Conservation (phyloP, 148 eudicot genomes). For the Tetragonia tetragonoides region DNA sequence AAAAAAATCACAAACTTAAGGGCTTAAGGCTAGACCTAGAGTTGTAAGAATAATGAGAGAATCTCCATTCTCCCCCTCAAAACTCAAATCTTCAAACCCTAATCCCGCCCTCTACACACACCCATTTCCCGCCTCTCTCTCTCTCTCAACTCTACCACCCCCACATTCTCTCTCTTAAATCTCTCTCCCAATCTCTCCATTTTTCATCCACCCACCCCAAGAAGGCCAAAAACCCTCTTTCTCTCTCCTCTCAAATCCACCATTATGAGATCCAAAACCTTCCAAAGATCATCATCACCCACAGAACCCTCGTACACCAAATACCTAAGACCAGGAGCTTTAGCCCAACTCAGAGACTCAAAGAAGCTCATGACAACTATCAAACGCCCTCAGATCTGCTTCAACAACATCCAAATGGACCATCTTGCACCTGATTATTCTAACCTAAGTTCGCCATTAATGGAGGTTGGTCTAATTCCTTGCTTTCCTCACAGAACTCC, state of each 20-base stretch:
- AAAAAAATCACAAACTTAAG: too few relatives aligned
- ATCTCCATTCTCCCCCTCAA: background rate
- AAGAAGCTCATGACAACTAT: slow-evolving; percentile 3
- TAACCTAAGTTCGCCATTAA: background rate
- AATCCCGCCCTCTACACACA: slow-evolving; percentile 20
- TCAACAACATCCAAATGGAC: background rate
- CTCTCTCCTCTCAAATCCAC: background rate
- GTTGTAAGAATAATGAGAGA: too few relatives aligned
- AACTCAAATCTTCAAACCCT: slow-evolving; percentile 20
- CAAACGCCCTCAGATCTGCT: slow-evolving; percentile 11
- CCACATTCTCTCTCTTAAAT: background rate
- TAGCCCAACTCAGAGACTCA: slow-evolving; percentile 22
- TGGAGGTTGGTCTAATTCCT: slow-evolving; percentile 5
- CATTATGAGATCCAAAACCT: slow-evolving; percentile 8
- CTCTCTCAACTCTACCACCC: background rate
- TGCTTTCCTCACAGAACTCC: slow-evolving; percentile 12
- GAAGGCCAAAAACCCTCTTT: background rate
- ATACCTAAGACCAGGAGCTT: slow-evolving; percentile 24
- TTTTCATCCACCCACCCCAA: background rate
- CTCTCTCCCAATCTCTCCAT: slow-evolving; percentile 7
- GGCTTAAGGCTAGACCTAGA: too few relatives aligned
- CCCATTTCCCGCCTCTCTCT: slow-evolving; percentile 8
- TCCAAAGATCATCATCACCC: background rate
- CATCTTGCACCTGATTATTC: background rate
- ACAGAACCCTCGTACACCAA: slow-evolving; percentile 10